phyloP scores from a whole-genome alignment of 805 yeast species.

The Clavispora vitiphila region DNA sequence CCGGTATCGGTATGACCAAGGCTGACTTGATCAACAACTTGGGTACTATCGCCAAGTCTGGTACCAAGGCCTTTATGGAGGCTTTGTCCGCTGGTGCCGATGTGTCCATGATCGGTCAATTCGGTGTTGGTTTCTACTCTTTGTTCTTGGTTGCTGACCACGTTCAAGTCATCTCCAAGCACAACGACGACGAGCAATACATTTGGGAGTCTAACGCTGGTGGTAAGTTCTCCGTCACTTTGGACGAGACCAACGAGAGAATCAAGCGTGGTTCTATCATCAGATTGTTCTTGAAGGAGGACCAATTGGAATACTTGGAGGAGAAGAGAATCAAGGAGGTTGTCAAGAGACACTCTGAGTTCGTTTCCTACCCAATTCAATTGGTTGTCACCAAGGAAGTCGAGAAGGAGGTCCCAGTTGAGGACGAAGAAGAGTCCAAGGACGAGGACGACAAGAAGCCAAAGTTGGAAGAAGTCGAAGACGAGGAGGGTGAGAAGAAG shows the following conservation, averaged over 20 bases:
- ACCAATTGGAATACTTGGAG: conserved; percentile 97
- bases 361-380: conserved; percentile 98
- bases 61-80: conserved; percentile 99
- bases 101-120: conserved; percentile 99
- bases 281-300: conserved; percentile 96
- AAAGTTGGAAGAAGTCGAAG: conserved; percentile 68
- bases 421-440: conserved; percentile 50
- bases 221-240: conserved; percentile 95
- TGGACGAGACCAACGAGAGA: conserved; percentile 81
- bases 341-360: conserved; percentile 98
- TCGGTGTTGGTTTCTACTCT: conserved; percentile 99
- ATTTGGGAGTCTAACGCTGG: conserved; percentile 99
- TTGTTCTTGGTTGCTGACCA: conserved; percentile 98
- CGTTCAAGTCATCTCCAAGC: conserved; percentile 96
- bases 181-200: conserved; percentile 99
- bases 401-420: conserved; percentile 93
- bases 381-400: conserved; percentile 97
- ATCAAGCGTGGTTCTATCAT: conserved; percentile 93
- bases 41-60: conserved; percentile 99
- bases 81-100: conserved; percentile 99
- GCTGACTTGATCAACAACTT: conserved; percentile 97
- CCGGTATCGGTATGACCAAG: conserved; percentile 99
- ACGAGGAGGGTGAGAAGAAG: conserved; percentile 57
- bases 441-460: conserved; percentile 71
- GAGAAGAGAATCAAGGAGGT: conserved; percentile 99